Evolutionary conservation across 108 stramenopile genomes (phyloP).

Genomic region (Fragilaria crotonensis): DNA sequence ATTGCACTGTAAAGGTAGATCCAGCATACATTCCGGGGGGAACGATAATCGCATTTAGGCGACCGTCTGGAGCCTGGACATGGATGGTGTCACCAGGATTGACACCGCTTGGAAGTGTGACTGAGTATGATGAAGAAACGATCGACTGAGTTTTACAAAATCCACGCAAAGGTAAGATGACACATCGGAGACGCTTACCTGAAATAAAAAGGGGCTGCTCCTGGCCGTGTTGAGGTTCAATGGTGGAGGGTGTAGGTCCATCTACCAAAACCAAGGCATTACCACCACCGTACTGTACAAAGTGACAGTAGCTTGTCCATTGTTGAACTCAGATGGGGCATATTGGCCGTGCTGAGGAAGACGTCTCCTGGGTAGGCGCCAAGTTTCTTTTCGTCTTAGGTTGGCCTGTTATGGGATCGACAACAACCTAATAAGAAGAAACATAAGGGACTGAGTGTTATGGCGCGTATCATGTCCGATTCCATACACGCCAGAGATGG

Average conservation of each 20-base stretch:
- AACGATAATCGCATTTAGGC: slow-evolving; percentile 68
- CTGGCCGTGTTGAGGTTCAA: too few species aligned
- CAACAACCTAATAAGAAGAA: slow-evolving; percentile 7
- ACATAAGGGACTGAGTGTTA: too few species aligned
- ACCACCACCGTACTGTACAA: slow-evolving; percentile 76
- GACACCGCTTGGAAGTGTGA: slow-evolving; percentile 71
- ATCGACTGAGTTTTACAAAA: too few species aligned
- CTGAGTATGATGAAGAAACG: too few species aligned
- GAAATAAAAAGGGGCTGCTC: too few species aligned
- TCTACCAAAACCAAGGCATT: slow-evolving; percentile 73
- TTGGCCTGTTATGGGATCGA: slow-evolving; percentile 32
- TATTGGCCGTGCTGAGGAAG: slow-evolving; percentile 47
- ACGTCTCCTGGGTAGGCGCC: slow-evolving; percentile 60
- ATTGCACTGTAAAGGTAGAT: slow-evolving; percentile 80
- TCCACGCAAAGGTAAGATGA: too few species aligned
- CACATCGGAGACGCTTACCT: too few species aligned
- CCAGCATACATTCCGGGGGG: slow-evolving; percentile 77
- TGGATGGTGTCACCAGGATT: slow-evolving; percentile 67
- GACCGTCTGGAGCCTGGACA: slow-evolving; percentile 71
- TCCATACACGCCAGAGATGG: too few species aligned
- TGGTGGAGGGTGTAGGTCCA: too few species aligned
- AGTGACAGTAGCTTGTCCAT: slow-evolving; percentile 66
- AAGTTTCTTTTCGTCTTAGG: slow-evolving; percentile 20
- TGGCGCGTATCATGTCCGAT: too few species aligned
- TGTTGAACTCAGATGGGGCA: too few species aligned